Evolutionary conservation across 495 filamentous ascomycete genomes (phyloP).

Genomic region (Thozetella sp.): DNA sequence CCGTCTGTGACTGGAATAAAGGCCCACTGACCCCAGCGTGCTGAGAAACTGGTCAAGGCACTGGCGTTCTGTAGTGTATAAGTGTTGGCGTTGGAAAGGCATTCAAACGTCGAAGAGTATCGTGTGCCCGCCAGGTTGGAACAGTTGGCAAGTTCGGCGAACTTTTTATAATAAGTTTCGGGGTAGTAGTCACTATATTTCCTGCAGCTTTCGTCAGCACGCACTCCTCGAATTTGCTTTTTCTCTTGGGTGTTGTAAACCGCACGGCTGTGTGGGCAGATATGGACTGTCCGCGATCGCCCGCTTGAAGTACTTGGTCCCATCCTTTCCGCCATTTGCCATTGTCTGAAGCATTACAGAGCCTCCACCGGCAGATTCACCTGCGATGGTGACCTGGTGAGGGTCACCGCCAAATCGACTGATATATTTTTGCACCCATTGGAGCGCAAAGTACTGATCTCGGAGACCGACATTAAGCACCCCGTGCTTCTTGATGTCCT

Average conservation of each 20-base stretch:
- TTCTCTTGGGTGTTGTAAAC: constrained; percentile 12
- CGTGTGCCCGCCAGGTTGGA: constrained; percentile 16
- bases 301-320: constrained; percentile 45
- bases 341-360: constrained; percentile 54
- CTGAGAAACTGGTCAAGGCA: constrained; percentile 44
- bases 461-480: constrained; percentile 64
- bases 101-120: too few species aligned
- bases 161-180: constrained; percentile 57
- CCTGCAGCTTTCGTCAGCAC: constrained; percentile 52
- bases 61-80: constrained; percentile 57
- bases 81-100: constrained; percentile 41
- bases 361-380: constrained; percentile 73
- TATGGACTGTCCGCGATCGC: constrained; percentile 44
- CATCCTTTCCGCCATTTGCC: constrained; percentile 31
- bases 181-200: too few species aligned
- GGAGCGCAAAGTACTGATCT: constrained; percentile 70
- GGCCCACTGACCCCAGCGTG: constrained; percentile 48
- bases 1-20: constrained; percentile 69
- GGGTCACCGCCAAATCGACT: constrained; percentile 70
- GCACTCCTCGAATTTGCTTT: constrained; percentile 45
- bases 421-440: constrained; percentile 75
- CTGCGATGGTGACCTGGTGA: constrained; percentile 65
- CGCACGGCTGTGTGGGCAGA: constrained; percentile 35
- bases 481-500: constrained; percentile 35
- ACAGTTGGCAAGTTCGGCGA: constrained; percentile 56